Base-by-base conservation (phyloP, 768 basidiomycete species). In the Suillus ampliporus region DNA sequence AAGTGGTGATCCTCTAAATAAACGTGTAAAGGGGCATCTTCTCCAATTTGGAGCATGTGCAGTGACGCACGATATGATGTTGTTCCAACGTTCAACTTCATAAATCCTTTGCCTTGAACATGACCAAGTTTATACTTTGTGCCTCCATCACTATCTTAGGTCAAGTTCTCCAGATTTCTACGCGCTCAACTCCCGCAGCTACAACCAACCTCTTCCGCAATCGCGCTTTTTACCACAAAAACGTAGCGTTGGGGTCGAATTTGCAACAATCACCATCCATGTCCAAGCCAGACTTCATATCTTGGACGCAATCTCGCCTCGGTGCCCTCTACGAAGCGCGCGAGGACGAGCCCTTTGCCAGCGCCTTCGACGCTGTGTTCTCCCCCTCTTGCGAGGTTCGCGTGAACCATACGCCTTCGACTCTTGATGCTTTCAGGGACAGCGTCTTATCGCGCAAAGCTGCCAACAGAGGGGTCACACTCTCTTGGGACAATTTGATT, bases 401-500 rank as follows among this genome's bases (percentile, higher is more conserved):
- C 15, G 35, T 69, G 43, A 77, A 82, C 61, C 77, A 81, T 58
- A 68, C 35, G 4, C 43, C 62, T 0, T 61, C 60, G 3, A 51
- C 66, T 9, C 59, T 74, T 19, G 70, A 76, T 15, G 59, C 70
- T 14, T 71, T 81, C 50, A 68, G 64, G 56, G 72, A 74, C 21
- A 66, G 72, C 0, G 21, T 81, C 23, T 43, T 57, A 11, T 57
- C 70, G 4, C 68, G 64, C 2, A 71, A 68, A 23, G 62, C 53
- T 1, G 59, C 70, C 5, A 67, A 70, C 9, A 64, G 43, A 6
- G 67, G 64, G 5, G 67, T 67, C 5, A 65, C 69, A 21, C 61
- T 79, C 5, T 69, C 74, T 6, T 83, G 82, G 80, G 71, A 73
- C 19, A 69, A 78, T 5, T 26, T 77, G 47, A 61, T 78, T 48